A percentile compares a stretch with the other conserved stretches of the same genome.
These are phyloP conservation scores for Lolium perenne DNA, from an alignment of 176 grass and related monocot genomes.

Conservation along the genomic window DNA sequence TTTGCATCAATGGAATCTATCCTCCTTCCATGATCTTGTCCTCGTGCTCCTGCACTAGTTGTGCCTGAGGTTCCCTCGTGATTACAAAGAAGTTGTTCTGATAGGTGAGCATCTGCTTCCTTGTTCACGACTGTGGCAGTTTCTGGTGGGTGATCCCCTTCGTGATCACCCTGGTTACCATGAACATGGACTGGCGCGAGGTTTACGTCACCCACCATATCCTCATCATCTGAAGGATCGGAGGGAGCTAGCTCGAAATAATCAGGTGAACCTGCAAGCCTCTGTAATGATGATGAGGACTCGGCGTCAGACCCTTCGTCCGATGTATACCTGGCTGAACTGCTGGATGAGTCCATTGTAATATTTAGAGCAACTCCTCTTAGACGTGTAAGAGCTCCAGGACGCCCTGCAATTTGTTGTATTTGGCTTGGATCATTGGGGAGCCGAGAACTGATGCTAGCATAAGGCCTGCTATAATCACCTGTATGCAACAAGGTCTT, in stretches of 20 bases:
- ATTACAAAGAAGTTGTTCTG: too few species aligned
- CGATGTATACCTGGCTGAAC: too few species aligned
- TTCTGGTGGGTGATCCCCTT: too few species aligned
- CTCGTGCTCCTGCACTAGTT: not conserved
- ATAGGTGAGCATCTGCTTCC: too few species aligned
- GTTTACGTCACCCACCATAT: not conserved
- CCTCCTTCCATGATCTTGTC: not conserved
- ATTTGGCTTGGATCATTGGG: not conserved
- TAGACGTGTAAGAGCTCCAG: not conserved
- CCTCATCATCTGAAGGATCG: not conserved
- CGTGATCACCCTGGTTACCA: not conserved
- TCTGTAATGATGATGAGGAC: not conserved
- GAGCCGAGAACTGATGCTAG: not conserved
- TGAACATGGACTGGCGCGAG: conserved; percentile 5
- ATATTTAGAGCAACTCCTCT: not conserved
- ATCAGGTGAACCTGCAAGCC: not conserved
- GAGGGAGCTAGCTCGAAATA: not conserved
- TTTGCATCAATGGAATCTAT: not conserved
- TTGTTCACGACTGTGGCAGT: too few species aligned
- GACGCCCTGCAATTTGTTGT: not conserved
- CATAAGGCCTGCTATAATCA: not conserved
- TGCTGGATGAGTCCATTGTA: too few species aligned
- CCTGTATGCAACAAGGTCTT: not conserved
- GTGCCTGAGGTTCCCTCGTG: not conserved
- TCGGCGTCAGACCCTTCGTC: not conserved